These are phyloP conservation scores for Clavispora fructus DNA, from an alignment of 805 yeast genomes.

Conservation along the genomic window DNA sequence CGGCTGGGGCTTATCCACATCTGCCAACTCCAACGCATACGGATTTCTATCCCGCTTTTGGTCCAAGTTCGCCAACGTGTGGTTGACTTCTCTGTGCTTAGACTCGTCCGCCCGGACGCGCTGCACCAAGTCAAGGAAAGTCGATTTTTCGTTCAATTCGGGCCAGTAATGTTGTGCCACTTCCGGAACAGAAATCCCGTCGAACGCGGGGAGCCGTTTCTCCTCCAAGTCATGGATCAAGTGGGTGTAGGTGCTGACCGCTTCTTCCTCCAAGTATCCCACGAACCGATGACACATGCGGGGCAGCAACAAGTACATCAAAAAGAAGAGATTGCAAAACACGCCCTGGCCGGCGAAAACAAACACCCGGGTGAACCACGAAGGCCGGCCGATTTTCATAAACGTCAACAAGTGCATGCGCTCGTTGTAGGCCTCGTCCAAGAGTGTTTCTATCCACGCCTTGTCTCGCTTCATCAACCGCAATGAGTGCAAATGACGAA, in stretches of 20 bases:
- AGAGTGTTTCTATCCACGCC: conserved; percentile 69
- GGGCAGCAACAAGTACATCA: conserved; percentile 54
- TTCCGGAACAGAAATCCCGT: conserved; percentile 43
- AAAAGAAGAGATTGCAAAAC: conserved; percentile 60
- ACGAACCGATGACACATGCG: conserved; percentile 69
- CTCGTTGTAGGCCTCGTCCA: conserved; percentile 75
- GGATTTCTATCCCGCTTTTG: conserved; percentile 60
- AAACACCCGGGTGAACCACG: conserved; percentile 48
- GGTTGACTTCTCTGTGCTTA: conserved; percentile 75
- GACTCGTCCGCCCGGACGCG: conserved; percentile 73
- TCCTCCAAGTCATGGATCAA: conserved; percentile 49
- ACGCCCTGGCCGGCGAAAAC: conserved; percentile 65
- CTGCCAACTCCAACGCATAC: conserved; percentile 45
- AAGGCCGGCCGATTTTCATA: conserved; percentile 59
- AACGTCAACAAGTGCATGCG: conserved; percentile 72
- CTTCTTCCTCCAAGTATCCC: conserved; percentile 75
- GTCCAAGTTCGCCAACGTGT: conserved; percentile 62
- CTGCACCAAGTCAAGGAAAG: conserved; percentile 54
- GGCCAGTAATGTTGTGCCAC: conserved; percentile 65
- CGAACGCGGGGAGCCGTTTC: conserved; percentile 47
- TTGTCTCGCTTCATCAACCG: conserved; percentile 59
- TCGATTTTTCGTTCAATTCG: conserved; percentile 42
- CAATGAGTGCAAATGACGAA: conserved; percentile 62
- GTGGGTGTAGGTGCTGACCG: conserved; percentile 64
- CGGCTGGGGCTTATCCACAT: conserved; percentile 33